A percentile compares a stretch with the other conserved stretches of the same genome.
Evolutionary conservation across 2,329 filamentous ascomycete genomes (phyloP).

Genomic region (Penicillium sp.): DNA sequence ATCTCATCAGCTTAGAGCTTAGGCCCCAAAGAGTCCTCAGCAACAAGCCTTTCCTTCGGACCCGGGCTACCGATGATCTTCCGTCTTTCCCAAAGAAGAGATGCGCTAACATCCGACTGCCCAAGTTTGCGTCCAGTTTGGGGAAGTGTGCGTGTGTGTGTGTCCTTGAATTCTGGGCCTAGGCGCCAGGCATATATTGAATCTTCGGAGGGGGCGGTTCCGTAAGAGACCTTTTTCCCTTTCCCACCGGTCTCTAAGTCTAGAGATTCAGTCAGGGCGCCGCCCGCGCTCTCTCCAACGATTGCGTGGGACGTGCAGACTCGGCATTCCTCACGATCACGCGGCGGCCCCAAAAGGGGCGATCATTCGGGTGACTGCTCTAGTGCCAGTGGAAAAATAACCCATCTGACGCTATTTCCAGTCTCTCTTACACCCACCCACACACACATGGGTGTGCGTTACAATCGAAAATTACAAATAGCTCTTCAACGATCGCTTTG

Average conservation of each 20-base stretch:
- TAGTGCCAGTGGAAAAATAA: conserved; percentile 23
- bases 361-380: conserved; percentile 31
- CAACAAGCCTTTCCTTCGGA: conserved; percentile 4
- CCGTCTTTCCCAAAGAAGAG: background rate
- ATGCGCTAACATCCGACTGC: background rate
- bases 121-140: background rate
- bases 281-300: background rate
- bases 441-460: background rate
- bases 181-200: background rate
- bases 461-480: conserved; percentile 5
- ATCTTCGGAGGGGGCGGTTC: background rate
- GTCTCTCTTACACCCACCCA: background rate
- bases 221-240: background rate
- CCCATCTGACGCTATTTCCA: background rate
- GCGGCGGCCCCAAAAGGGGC: conserved; percentile 22
- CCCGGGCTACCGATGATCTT: conserved; percentile 6
- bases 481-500: background rate
- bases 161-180: background rate
- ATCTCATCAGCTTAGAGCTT: background rate
- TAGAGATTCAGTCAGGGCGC: background rate
- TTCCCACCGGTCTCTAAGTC: background rate
- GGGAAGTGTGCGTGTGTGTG: background rate
- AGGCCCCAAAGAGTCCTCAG: background rate
- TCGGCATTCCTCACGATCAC: conserved; percentile 25
- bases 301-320: conserved; percentile 7